Evolutionary conservation across 2,329 filamentous ascomycete species (phyloP).

Genomic region (Sporothrix luriei): DNA sequence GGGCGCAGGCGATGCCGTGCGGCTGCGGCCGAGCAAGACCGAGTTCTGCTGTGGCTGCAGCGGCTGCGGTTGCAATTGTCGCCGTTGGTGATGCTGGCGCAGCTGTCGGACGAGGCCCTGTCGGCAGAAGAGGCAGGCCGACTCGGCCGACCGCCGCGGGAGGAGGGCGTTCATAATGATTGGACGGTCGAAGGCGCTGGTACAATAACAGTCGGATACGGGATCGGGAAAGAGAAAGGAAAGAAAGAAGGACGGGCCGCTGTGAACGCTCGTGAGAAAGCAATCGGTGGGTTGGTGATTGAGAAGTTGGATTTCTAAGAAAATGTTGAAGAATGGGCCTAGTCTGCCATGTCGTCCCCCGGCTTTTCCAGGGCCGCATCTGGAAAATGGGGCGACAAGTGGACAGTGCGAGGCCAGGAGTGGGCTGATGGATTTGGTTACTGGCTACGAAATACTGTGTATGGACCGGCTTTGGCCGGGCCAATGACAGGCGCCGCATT

Average conservation of each 20-base stretch:
- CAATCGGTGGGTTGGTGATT: background rate
- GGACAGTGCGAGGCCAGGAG: slow-evolving; percentile 3
- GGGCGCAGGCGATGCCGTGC: slow-evolving; percentile 41
- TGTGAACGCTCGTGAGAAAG: background rate
- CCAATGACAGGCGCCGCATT: slow-evolving; percentile 41
- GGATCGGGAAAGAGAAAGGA: too few species aligned
- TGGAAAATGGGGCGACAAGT: slow-evolving; percentile 6
- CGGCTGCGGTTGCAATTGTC: slow-evolving; percentile 32
- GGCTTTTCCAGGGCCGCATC: background rate
- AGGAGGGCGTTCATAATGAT: slow-evolving; percentile 48
- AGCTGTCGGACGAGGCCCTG: slow-evolving; percentile 47
- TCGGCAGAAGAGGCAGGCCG: slow-evolving; percentile 48
- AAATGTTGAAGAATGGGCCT: background rate
- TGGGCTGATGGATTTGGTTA: background rate
- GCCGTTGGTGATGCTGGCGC: slow-evolving; percentile 41
- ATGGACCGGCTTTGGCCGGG: slow-evolving; percentile 33
- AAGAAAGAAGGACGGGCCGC: background rate
- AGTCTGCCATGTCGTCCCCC: background rate
- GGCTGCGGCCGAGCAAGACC: slow-evolving; percentile 36
- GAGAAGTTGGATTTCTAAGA: slow-evolving; percentile 6
- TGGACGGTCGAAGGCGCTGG: too few species aligned
- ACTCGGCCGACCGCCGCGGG: slow-evolving; percentile 44
- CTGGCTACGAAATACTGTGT: too few species aligned
- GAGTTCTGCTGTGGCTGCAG: slow-evolving; percentile 41
- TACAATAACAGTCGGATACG: too few species aligned